Evolutionary conservation across 1,284 basidiomycete species (phyloP), one percentile per base, ranked within the genome.

Genomic region (Papiliotrema laurentii): DNA sequence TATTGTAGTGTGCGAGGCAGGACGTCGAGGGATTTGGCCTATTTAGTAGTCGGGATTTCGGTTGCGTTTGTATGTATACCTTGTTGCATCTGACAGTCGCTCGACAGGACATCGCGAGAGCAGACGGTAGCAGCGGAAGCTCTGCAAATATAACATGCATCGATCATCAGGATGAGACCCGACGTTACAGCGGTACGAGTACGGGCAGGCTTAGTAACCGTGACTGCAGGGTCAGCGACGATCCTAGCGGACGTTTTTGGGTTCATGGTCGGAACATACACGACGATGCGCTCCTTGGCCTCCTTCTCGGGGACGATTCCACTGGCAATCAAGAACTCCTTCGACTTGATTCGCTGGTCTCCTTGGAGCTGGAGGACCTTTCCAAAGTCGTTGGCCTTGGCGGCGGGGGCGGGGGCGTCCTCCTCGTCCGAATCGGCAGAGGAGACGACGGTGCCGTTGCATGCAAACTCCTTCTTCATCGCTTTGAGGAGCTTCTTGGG

Each of bases 401-500:
- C 47, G 31, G 50, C 52, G 28, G 49, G 49, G n/a, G 35, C 50
- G 33, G 54, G 44, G 16, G 55, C 50, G 46, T 70, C 67, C 49
- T 72, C 70, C 36, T 71, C 71, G 45, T 66, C 66, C 38, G 64
- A 66, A 44, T 70, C 66, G 51, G 63, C 70, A 31, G 69, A 68
- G 41, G 69, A 67, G 63, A 97, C 89, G 66, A 99, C 82, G 56
- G 89, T 96, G 60, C 96, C 96, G 78, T 98, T 98, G 81, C 96
- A 98, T 56, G 96, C 96, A 66, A 98, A 97, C 79, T 97, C 92
- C 89, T 94, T 96, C 83, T 98, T 98, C 81, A 98, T 97, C 21
- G 89, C 92, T 77, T 98, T 97, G 75, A 98, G 80, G 58, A 99
- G 82, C 79, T 97, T 98, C 85, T 97, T 97, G 56, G 86, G 82